Evolutionary conservation across 2,329 filamentous ascomycete species (phyloP).

Genomic region (Elsinoe arachidis): DNA sequence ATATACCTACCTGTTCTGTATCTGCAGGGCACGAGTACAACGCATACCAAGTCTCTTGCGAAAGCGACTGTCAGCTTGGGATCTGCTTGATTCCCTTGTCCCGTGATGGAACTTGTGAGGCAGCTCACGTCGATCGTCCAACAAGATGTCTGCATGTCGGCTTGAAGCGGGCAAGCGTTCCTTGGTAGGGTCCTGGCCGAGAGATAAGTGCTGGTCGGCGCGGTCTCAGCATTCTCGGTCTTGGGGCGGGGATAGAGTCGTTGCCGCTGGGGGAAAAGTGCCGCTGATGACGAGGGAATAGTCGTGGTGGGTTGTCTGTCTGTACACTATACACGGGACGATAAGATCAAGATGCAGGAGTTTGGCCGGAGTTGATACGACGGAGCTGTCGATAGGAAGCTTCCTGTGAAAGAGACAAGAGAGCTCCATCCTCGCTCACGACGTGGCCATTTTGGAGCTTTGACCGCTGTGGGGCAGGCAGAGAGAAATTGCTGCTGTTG

Average conservation of each 20-base stretch:
- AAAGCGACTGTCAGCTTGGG: background rate
- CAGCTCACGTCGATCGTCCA: background rate
- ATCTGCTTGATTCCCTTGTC: background rate
- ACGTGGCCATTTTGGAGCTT: too few species aligned
- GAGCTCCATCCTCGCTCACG: too few species aligned
- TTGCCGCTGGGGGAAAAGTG: too few species aligned
- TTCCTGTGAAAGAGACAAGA: too few species aligned
- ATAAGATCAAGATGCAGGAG: too few species aligned
- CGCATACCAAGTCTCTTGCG: background rate
- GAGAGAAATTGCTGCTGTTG: too few species aligned
- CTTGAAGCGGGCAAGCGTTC: conserved; percentile 10
- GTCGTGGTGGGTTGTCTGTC: too few species aligned
- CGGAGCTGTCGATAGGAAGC: too few species aligned
- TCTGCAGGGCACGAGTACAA: background rate
- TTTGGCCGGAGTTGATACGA: too few species aligned
- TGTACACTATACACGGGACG: too few species aligned
- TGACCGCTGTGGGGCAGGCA: too few species aligned
- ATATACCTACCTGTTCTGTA: background rate
- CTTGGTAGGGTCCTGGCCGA: conserved; percentile 6
- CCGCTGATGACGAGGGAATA: too few species aligned
- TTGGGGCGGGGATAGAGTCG: background rate
- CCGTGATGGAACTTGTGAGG: background rate
- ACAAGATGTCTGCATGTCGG: background rate
- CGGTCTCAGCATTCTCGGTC: background rate
- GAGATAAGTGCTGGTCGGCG: background rate